Conservation (phyloP, 805 yeast species). For the Metschnikowia gelsemii region DNA sequence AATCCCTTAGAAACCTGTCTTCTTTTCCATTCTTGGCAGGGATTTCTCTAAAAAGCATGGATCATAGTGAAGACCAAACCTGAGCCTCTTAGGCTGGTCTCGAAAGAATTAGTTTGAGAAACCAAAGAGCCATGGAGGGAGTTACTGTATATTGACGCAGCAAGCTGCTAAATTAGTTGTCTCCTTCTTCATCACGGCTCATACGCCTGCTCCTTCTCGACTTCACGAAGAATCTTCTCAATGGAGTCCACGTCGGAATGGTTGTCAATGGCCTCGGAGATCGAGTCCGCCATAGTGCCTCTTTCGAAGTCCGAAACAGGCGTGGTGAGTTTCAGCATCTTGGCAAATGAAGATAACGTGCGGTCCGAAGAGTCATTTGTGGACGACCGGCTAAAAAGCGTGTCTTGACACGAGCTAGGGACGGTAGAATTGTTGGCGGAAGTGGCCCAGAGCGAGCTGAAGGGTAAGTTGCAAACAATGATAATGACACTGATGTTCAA, state of each 20-base stretch:
- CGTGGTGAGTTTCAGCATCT: constrained; percentile 9
- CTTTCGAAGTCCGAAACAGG: constrained; percentile 14
- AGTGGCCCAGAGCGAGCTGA: constrained; percentile 88
- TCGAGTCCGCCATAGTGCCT: constrained; percentile 13
- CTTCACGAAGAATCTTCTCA: constrained; percentile 15
- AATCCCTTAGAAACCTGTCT: too few species aligned
- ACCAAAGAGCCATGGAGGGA: too few species aligned
- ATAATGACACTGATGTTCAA: constrained; percentile 56
- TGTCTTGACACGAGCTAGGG: constrained; percentile 22
- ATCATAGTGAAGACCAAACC: too few species aligned
- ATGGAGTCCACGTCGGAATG: constrained; percentile 16
- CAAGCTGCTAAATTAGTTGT: too few species aligned
- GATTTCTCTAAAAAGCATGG: too few species aligned
- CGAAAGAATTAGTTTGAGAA: too few species aligned
- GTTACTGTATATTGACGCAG: too few species aligned
- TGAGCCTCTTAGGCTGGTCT: too few species aligned
- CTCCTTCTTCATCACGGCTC: too few species aligned
- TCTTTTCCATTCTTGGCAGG: too few species aligned
- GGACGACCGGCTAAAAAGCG: constrained; percentile 15
- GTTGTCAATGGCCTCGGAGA: constrained; percentile 9
- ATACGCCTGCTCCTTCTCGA: constrained; percentile 13
- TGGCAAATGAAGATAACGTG: constrained; percentile 5
- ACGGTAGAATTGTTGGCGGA: constrained; percentile 50
- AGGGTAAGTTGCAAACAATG: constrained; percentile 71
- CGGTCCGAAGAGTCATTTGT: constrained; percentile 9